These are phyloP conservation scores for Cetradonia linearis DNA, from an alignment of 495 filamentous ascomycete species.

Conservation along the genomic window DNA sequence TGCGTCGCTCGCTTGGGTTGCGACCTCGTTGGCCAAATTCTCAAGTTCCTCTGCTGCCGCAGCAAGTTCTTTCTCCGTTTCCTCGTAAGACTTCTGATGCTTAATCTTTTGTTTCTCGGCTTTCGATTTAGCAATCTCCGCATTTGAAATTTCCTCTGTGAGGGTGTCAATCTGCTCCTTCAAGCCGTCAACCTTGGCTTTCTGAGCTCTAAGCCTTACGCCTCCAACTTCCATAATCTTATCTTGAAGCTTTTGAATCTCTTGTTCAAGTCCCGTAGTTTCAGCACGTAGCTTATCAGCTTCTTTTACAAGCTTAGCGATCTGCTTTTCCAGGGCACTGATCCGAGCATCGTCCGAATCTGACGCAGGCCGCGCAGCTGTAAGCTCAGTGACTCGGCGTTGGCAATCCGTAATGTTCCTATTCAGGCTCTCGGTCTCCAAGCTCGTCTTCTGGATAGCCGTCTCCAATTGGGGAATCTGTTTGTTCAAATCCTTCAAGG, in stretches of 20 bases:
- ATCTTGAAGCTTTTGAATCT: conserved; percentile 82
- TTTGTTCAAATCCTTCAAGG: conserved; percentile 62
- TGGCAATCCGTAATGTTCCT: conserved; percentile 77
- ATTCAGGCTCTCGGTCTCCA: conserved; percentile 80
- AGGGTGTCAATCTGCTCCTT: conserved; percentile 77
- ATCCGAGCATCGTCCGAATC: conserved; percentile 65
- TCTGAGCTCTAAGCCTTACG: conserved; percentile 80
- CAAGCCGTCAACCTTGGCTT: conserved; percentile 82
- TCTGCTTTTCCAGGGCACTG: conserved; percentile 60
- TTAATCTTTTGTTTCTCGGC: conserved; percentile 86
- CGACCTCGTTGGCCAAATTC: conserved; percentile 62
- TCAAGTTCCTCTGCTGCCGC: conserved; percentile 60
- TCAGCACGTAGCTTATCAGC: conserved; percentile 70
- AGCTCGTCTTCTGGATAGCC: conserved; percentile 79
- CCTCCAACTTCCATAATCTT: conserved; percentile 98
- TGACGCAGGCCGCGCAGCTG: conserved; percentile 65
- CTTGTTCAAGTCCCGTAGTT: conserved; percentile 75
- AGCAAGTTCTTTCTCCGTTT: conserved; percentile 66
- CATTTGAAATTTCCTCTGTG: conserved; percentile 68
- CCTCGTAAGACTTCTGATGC: conserved; percentile 67
- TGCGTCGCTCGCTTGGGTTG: conserved; percentile 62
- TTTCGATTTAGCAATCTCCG: conserved; percentile 78
- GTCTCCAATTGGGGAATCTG: conserved; percentile 79
- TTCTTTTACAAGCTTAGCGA: conserved; percentile 63
- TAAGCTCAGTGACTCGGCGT: conserved; percentile 71